Evolutionary conservation across 129 eudicot species (phyloP).

Genomic region (Centrapalus pauciflorus): DNA sequence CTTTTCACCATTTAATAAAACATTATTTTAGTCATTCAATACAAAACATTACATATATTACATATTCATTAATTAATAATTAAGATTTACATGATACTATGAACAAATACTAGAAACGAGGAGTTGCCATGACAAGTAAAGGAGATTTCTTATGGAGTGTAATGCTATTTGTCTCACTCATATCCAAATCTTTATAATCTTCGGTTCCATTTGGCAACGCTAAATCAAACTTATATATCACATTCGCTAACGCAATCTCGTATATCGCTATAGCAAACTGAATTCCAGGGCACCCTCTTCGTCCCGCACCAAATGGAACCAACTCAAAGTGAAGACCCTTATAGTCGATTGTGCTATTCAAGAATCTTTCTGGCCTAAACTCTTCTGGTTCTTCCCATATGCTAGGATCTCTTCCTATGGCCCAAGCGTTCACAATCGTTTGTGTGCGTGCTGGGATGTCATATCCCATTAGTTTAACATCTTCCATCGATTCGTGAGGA

Average conservation of each 20-base stretch:
- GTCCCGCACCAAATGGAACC: constrained; percentile 56
- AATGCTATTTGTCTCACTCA: constrained; percentile 22
- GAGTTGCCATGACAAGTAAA: not conserved
- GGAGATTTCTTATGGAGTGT: constrained; percentile 28
- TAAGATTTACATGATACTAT: too few relatives aligned
- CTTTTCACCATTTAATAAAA: too few relatives aligned
- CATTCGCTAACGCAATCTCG: constrained; percentile 41
- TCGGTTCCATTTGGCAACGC: constrained; percentile 30
- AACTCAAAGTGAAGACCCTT: constrained; percentile 38
- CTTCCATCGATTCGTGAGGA: constrained; percentile 35
- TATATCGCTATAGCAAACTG: constrained; percentile 25
- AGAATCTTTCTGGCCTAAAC: constrained; percentile 51
- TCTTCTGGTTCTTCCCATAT: constrained; percentile 41
- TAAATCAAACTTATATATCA: constrained; percentile 35
- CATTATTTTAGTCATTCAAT: too few relatives aligned
- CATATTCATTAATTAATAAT: too few relatives aligned
- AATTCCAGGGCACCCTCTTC: constrained; percentile 58
- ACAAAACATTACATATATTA: too few relatives aligned
- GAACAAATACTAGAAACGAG: not conserved
- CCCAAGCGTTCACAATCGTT: constrained; percentile 44
- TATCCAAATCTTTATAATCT: constrained; percentile 29
- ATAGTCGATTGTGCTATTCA: constrained; percentile 21
- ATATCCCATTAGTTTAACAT: constrained; percentile 38
- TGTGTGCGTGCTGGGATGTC: constrained; percentile 36
- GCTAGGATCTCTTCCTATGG: constrained; percentile 40